Evolutionary conservation across 2,329 filamentous ascomycete genomes (phyloP).

Genomic region (Metarhizium sp.): DNA sequence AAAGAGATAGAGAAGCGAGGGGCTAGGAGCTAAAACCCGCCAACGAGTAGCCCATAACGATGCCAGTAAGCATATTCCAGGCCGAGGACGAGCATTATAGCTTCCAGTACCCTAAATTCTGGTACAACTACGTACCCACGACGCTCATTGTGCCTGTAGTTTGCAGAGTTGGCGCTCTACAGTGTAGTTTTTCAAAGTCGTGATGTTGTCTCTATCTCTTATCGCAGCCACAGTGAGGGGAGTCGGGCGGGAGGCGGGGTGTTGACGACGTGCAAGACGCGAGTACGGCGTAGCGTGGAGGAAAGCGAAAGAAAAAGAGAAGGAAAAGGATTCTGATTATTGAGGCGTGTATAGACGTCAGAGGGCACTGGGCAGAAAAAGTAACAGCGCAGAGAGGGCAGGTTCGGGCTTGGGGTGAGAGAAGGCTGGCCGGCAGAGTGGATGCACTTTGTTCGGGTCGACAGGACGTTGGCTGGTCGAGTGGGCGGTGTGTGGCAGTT

Average conservation of each 20-base stretch:
- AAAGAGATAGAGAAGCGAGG: neutral
- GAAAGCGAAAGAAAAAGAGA: neutral
- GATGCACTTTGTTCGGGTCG: neutral
- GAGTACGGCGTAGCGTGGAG: neutral
- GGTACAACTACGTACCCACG: conserved; percentile 34
- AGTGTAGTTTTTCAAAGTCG: neutral
- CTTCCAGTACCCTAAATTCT: neutral
- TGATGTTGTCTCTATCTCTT: conserved; percentile 5
- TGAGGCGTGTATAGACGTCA: neutral
- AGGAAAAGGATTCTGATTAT: neutral
- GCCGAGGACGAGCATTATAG: neutral
- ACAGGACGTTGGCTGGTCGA: neutral
- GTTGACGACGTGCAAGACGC: neutral
- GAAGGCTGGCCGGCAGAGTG: neutral
- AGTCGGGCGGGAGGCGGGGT: conserved; percentile 1
- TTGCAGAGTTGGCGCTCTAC: conserved; percentile 12
- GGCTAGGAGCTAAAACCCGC: neutral
- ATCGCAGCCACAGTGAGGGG: conserved; percentile 1
- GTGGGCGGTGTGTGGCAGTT: neutral
- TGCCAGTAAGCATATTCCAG: neutral
- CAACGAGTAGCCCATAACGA: conserved; percentile 9
- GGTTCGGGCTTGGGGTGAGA: neutral
- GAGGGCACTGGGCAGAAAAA: neutral
- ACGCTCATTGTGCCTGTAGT: conserved; percentile 40
- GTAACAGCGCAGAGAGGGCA: neutral